A percentile compares a stretch with the other conserved stretches of the same genome.
Evolutionary conservation across 306 rosid species (phyloP).

Genomic region (Prosopis cineraria): DNA sequence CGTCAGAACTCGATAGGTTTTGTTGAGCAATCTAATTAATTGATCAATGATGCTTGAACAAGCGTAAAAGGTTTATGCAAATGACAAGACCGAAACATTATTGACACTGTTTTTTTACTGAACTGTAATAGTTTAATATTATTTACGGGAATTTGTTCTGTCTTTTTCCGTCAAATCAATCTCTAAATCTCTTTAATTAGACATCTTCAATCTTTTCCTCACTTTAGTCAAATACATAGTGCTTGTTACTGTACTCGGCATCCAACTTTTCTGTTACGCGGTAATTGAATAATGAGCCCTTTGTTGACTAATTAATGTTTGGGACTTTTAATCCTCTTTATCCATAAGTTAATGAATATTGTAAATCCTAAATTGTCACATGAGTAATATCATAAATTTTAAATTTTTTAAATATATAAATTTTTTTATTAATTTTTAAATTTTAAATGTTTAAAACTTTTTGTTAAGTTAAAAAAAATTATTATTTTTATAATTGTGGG

Average conservation of each 20-base stretch:
- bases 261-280: background rate
- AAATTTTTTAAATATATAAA: no score
- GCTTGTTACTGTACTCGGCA: conserved; percentile 37
- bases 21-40: background rate
- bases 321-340: conserved; percentile 40
- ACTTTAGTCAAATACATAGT: conserved; percentile 37
- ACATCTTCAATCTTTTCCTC: conserved; percentile 17
- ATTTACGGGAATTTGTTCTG: conserved; percentile 36
- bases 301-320: conserved; percentile 47
- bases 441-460: no score
- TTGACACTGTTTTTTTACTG: conserved; percentile 18
- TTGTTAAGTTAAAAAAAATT: no score
- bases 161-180: conserved; percentile 44
- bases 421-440: no score
- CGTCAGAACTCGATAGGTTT: background rate
- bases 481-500: no score
- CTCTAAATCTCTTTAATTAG: conserved; percentile 30
- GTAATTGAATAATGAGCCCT: conserved; percentile 35
- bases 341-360: no score
- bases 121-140: background rate
- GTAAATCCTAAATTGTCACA: no score
- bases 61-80: background rate
- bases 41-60: background rate
- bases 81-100: background rate
- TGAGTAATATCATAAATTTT: no score